Base-by-base conservation (phyloP, 257 asterid species). In the Dorcoceras hygrometricum region DNA sequence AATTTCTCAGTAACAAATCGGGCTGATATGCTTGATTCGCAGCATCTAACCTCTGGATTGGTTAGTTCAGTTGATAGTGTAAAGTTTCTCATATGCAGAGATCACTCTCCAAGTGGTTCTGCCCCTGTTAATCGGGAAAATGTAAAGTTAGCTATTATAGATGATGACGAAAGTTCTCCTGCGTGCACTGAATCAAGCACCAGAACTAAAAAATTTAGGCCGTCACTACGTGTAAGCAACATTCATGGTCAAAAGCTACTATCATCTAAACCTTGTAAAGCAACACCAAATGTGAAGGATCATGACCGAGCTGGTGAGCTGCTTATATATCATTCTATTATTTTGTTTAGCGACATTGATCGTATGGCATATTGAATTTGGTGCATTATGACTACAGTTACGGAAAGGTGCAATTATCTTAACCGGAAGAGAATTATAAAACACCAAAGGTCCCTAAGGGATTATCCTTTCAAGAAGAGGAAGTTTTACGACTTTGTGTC, bases 381-480 rank as follows among this genome's bases (percentile, higher is more conserved):
- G 54, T 72, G 65, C 20, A 60, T 71, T 69, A 58, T 57, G 46
- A 72, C 53, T 20, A 50, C 73, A 82, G 90, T 71, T 76, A 66
- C 82, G 63, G 88, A 81, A 48, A 79, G 80, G 59, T 78, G 67
- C 85, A 78, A 73, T 70, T 73, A 67, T 73, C 67, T 71, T 60
- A 79, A 73, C 65, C 78, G 75, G 82, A 88, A 80, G 79, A 81
- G 66, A 29, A 73, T 72, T 48, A 70, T 73, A 59, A 90, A 90
- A 82, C 78, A 81, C 63, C 89, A 76, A 51, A 86, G 96, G 69
- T 83, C 98, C 66, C 79, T 80, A 71, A 85, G 89, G 78, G 98
- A 90, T 69, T 90, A 80, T 68, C 99, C 99, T 63, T 81, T 94
- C 81, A 94, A 94, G 74, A 94, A 94, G 79, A 84, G 98, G 85